Conservation (phyloP, 768 basidiomycete genomes). For the Mycena vulgaris region DNA sequence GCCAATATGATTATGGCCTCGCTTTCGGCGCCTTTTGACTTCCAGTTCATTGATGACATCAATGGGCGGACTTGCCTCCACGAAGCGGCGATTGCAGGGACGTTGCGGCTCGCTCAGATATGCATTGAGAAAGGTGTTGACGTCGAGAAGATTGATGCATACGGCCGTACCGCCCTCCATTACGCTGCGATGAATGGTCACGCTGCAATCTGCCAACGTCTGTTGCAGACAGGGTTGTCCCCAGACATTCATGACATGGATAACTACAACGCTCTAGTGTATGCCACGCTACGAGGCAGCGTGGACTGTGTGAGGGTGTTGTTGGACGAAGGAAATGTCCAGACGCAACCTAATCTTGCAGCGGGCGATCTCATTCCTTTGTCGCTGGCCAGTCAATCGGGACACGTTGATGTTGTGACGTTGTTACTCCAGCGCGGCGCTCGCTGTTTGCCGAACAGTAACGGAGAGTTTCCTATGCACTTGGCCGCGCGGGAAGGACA, state of each 20-base stretch:
- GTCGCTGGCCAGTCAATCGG: slow-evolving; percentile 91
- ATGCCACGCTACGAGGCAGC: slow-evolving; percentile 91
- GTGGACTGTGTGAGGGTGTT: slow-evolving; percentile 89
- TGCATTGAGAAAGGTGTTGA: slow-evolving; percentile 83
- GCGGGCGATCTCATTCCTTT: slow-evolving; percentile 87
- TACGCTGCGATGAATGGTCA: slow-evolving; percentile 97
- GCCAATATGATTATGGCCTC: slow-evolving; percentile 83
- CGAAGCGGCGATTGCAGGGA: slow-evolving; percentile 91
- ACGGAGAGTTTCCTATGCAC: slow-evolving; percentile 98
- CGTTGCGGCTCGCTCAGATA: slow-evolving; percentile 80
- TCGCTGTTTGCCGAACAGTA: slow-evolving; percentile 86
- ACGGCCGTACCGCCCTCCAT: slow-evolving; percentile 94
- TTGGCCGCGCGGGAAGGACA: slow-evolving; percentile 96
- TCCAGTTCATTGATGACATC: slow-evolving; percentile 95
- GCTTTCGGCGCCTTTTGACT: slow-evolving; percentile 83
- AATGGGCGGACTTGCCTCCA: slow-evolving; percentile 96
- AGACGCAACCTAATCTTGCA: slow-evolving; percentile 69
- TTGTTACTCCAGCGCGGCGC: slow-evolving; percentile 86
- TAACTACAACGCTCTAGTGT: slow-evolving; percentile 94
- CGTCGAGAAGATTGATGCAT: slow-evolving; percentile 86
- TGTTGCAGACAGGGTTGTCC: slow-evolving; percentile 79
- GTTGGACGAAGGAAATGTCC: slow-evolving; percentile 78
- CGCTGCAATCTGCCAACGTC: slow-evolving; percentile 77
- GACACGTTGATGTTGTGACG: slow-evolving; percentile 86
- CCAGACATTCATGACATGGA: slow-evolving; percentile 89